A percentile compares a stretch with the other conserved stretches of the same genome.
phyloP scores from a whole-genome alignment of 768 basidiomycete species.

The Dioszegia crocea region DNA sequence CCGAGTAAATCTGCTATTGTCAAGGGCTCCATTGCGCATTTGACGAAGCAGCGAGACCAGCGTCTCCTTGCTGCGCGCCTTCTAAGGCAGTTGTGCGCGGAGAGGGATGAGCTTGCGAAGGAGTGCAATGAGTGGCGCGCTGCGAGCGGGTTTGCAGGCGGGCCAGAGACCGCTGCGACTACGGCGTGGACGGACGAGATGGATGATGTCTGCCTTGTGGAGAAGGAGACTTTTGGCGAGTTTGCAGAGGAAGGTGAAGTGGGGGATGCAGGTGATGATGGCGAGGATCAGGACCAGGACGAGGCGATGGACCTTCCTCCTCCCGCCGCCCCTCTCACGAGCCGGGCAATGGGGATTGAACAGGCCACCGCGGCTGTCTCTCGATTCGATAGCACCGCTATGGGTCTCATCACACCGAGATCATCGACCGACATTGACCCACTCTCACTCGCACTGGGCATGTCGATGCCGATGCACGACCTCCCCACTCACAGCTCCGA shows the following conservation, averaged over 20 bases:
- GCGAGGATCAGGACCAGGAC: constrained; percentile 12
- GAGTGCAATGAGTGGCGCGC: constrained; percentile 92
- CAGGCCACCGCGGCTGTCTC: constrained; percentile 3
- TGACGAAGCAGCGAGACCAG: constrained; percentile 69
- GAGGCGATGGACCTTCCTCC: constrained; percentile 1
- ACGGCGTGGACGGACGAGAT: constrained; percentile 42
- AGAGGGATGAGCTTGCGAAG: constrained; percentile 78
- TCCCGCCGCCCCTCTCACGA: neutral
- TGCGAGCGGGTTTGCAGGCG: constrained; percentile 57
- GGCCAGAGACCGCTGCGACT: neutral
- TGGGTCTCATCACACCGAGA: constrained; percentile 31
- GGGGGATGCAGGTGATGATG: constrained; percentile 29
- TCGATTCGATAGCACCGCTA: constrained; percentile 11
- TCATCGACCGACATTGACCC: constrained; percentile 28
- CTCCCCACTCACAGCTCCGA: too few species aligned
- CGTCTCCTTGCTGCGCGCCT: constrained; percentile 76
- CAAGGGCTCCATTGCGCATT: constrained; percentile 80
- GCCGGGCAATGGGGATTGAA: constrained; percentile 4
- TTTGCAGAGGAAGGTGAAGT: constrained; percentile 38
- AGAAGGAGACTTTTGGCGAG: constrained; percentile 45
- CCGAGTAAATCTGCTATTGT: constrained; percentile 97
- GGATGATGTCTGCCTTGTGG: constrained; percentile 43
- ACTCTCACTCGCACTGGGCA: neutral
- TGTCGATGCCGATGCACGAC: neutral
- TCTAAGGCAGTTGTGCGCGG: constrained; percentile 69